Base-by-base conservation (phyloP, 208 protist genomes). In the Acanthamoeba divionensis region DNA sequence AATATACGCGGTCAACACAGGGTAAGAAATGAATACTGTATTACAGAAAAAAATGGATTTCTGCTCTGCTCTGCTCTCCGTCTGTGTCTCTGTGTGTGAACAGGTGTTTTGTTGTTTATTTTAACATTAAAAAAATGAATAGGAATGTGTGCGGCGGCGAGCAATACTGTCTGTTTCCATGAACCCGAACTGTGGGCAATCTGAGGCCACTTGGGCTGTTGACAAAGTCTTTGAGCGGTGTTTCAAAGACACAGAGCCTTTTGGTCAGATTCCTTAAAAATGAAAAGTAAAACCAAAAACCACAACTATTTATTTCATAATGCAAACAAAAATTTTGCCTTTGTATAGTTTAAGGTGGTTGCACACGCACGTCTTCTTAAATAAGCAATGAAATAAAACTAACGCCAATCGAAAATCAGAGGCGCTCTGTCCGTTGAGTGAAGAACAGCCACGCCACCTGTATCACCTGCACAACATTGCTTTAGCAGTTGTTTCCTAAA, bases 101-200 rank as follows among this genome's bases (percentile, higher is more conserved):
- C 29, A 4, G 18, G 29, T 48, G 36, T 10, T 67, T 10, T 31
- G 18, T 77, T 38, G 44, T 24, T 90, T 90, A 87, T 12, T 29
- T 26, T 67, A 7, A 18, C 24, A 60, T 44, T 5, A 29, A 5
- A 57, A 2, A 8, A 50, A 31, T 5, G 44, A 13, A 7, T 36
- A 90, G 90, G 65, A 67, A 21, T 93, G 91, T 65, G 82, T 93
- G 24, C 26, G 69, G 24, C 57, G 89, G 33, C 50, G 89, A 36
- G 91, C 91, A 29, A 69, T 41, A n/a, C 79, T 93, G 8, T 93
- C 91, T 2, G 88, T 93, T 26, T 54, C 44, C 52, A 90, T 91
- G 89, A 92, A 92, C 33, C 89, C 88, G 7, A 18, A 91, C 29
- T 93, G 91, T 62, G 36, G 7, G 0, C 24, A 45, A 15, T 3